Evolutionary conservation across 1,284 basidiomycete species (phyloP), one percentile per base, ranked within the genome.

Genomic region (Laetiporus sulphureus): DNA sequence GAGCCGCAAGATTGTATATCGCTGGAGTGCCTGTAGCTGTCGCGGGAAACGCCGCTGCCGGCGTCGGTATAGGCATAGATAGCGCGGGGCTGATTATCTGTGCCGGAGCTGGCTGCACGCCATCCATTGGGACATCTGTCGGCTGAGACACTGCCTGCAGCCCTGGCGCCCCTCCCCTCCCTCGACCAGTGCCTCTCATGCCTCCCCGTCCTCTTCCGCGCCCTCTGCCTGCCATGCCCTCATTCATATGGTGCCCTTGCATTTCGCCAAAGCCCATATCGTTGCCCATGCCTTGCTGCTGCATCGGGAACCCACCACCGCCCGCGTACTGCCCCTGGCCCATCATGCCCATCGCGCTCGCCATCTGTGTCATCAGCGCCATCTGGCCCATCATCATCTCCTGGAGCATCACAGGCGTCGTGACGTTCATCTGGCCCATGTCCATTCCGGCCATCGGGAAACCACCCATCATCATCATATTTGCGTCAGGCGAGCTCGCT

Each of bases 311-410:
- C 29, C 70, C 76, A 35, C n/a, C n/a, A n/a, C 67, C 71, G 45
- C 63, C 52, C 54, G 59, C 67, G 57, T 76, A 75, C 55, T 77
- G 72, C 10, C 68, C 69, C 16, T 75, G 73, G 54, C 73, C 77
- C 52, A 84, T 68, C 59, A 88, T 79, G 16, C 82, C 85, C 71
- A 86, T 79, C 13, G 73, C 75, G 20, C 77, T 72, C 19, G 82
- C 80, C 74, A 88, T 82, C 61, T 88, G 86, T 25, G 82, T 77
- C 84, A 89, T 88, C 52, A 89, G 69, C 32, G 84, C 82, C 83
- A 89, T 87, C 58, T 88, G 83, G 60, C 74, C 84, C 77, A 86
- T 81, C 77, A 89, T 81, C 72, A 89, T 81, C 62, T 89, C 86
- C 62, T 89, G 85, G 45, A 88, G 57, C 66, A 84, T 66, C 51